These are phyloP conservation scores for Aspergillus ostianus DNA, from an alignment of 495 filamentous ascomycete species.

Conservation along the genomic window DNA sequence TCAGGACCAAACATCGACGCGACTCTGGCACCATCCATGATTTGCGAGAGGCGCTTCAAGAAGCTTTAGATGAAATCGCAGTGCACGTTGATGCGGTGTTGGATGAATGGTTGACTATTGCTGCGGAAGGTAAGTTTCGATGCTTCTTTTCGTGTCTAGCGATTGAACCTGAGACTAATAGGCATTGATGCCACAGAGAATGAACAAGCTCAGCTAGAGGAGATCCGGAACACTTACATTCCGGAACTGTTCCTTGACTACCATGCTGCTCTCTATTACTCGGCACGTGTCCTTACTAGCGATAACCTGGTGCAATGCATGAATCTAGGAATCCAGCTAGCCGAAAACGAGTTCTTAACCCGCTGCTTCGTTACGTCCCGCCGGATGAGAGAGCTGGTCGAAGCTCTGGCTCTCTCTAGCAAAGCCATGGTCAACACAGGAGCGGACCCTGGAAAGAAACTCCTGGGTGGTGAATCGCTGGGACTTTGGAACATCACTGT, in stretches of 20 bases:
- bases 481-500: constrained; percentile 48
- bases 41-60: constrained; percentile 32
- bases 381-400: constrained; percentile 76
- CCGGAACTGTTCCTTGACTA: constrained; percentile 83
- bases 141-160: background rate
- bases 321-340: constrained; percentile 68
- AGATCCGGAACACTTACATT: constrained; percentile 70
- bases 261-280: constrained; percentile 68
- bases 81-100: constrained; percentile 36
- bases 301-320: constrained; percentile 72
- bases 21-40: constrained; percentile 37
- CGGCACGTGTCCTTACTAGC: constrained; percentile 59
- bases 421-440: constrained; percentile 65
- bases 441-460: constrained; percentile 30
- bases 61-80: constrained; percentile 33
- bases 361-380: constrained; percentile 60
- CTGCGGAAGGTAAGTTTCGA: constrained; percentile 35
- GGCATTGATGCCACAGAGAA: constrained; percentile 25
- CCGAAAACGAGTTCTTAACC: constrained; percentile 61
- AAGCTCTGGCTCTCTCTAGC: constrained; percentile 68
- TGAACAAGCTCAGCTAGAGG: constrained; percentile 41
- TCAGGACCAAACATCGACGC: constrained; percentile 32
- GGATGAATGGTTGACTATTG: constrained; percentile 38
- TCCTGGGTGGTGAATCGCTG: constrained; percentile 40
- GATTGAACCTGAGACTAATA: constrained; percentile 13